Evolutionary conservation across 768 basidiomycete genomes (phyloP).

Genomic region (Tulasnella sp.): DNA sequence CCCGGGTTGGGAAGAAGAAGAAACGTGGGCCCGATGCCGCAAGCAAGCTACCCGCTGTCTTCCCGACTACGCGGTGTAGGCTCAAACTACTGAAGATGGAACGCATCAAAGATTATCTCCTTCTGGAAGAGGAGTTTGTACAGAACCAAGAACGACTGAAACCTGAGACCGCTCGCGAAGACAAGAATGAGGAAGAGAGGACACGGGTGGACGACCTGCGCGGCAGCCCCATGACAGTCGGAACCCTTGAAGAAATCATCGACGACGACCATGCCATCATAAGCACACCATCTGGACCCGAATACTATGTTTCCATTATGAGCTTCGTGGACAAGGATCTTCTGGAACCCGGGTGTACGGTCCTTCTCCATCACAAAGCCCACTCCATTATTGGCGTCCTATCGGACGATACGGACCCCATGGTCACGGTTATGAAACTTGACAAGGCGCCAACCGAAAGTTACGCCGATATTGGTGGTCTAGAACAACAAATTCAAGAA

Average conservation of each 20-base stretch:
- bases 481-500: constrained; percentile 95
- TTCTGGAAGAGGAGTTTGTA: constrained; percentile 91
- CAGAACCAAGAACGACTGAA: constrained; percentile 84
- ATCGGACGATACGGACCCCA: constrained; percentile 87
- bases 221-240: constrained; percentile 96
- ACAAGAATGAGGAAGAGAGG: constrained; percentile 91
- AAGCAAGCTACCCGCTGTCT: constrained; percentile 84
- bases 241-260: constrained; percentile 93
- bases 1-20: constrained; percentile 92
- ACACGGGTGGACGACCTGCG: constrained; percentile 88
- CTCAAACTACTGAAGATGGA: constrained; percentile 93
- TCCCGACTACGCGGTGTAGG: constrained; percentile 88
- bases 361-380: constrained; percentile 90
- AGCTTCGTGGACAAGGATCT: constrained; percentile 97
- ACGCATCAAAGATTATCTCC: constrained; percentile 93
- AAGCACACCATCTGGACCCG: constrained; percentile 85
- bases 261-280: constrained; percentile 99
- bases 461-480: constrained; percentile 95
- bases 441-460: constrained; percentile 99
- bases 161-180: constrained; percentile 76
- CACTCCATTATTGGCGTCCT: constrained; percentile 91
- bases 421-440: constrained; percentile 97
- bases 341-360: constrained; percentile 90
- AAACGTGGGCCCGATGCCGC: constrained; percentile 83
- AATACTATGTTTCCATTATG: constrained; percentile 96